A percentile compares a stretch with the other conserved stretches of the same genome.
Evolutionary conservation across 2,329 filamentous ascomycete species (phyloP).

Genomic region (Fusarium bactridioides): DNA sequence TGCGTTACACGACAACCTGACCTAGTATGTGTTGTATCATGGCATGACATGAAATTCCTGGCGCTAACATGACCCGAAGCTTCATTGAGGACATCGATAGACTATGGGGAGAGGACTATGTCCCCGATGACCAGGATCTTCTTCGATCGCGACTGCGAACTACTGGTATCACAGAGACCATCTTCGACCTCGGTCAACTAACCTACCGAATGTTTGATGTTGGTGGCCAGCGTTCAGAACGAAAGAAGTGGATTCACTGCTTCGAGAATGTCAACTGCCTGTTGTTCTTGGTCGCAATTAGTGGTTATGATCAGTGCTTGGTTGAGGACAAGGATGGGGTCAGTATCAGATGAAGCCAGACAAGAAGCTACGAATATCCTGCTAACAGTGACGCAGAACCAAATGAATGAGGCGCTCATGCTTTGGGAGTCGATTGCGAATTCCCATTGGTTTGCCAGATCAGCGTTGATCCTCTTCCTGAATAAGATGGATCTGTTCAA

Average conservation of each 20-base stretch:
- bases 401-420: conserved; percentile 92
- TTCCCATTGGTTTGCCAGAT: conserved; percentile 85
- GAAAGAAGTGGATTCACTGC: conserved; percentile 98
- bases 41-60: background rate
- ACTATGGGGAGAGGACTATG: conserved; percentile 78
- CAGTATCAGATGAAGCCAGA: conserved; percentile 50
- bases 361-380: background rate
- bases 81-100: conserved; percentile 84
- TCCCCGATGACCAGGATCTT: conserved; percentile 94
- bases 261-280: conserved; percentile 94
- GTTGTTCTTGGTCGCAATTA: conserved; percentile 93
- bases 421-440: conserved; percentile 87
- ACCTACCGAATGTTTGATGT: conserved; percentile 98
- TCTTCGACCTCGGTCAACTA: conserved; percentile 89
- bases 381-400: conserved; percentile 65
- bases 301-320: conserved; percentile 94
- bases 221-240: conserved; percentile 88
- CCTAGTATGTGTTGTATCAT: conserved; percentile 72
- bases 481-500: conserved; percentile 91
- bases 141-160: conserved; percentile 89
- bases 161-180: conserved; percentile 94
- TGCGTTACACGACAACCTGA: conserved; percentile 92
- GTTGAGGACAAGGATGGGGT: conserved; percentile 97
- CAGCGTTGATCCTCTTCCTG: conserved; percentile 82
- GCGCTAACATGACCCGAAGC: conserved; percentile 56